Percentiles rank a stretch among this genome's conserved stretches.
Evolutionary conservation across 2,329 filamentous ascomycete genomes (phyloP).

Genomic region (Hypoxylon sp.): DNA sequence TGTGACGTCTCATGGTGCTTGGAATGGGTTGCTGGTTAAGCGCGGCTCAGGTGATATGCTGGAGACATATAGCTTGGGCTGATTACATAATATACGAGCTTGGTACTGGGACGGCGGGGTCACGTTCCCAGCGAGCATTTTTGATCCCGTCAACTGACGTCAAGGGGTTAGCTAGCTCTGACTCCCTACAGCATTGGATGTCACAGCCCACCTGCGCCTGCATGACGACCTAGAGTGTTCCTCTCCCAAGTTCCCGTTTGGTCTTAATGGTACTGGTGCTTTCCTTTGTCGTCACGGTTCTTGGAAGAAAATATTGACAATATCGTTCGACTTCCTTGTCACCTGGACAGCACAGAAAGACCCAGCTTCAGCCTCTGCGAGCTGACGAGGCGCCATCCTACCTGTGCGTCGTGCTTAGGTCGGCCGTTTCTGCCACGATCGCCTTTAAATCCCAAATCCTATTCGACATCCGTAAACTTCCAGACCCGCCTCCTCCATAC

Average conservation of each 20-base stretch:
- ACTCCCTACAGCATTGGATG: constrained; percentile 16
- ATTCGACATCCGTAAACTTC: constrained; percentile 22
- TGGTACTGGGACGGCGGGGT: constrained; percentile 17
- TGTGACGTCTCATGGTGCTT: constrained; percentile 28
- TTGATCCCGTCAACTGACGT: constrained; percentile 27
- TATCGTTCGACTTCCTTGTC: constrained; percentile 34
- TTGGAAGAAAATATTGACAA: constrained; percentile 20
- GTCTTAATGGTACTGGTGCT: not conserved
- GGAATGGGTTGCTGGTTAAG: constrained; percentile 33
- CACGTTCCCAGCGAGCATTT: constrained; percentile 23
- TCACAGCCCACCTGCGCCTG: constrained; percentile 27
- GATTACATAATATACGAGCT: constrained; percentile 10
- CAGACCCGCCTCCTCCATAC: constrained; percentile 22
- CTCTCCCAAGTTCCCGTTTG: no score
- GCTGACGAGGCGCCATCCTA: constrained; percentile 21
- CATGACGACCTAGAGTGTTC: constrained; percentile 8
- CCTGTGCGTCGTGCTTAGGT: not conserved
- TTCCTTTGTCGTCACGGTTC: constrained; percentile 12
- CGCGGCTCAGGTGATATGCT: constrained; percentile 22
- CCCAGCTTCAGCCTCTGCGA: constrained; percentile 21
- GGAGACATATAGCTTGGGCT: not conserved
- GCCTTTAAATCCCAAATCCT: constrained; percentile 12
- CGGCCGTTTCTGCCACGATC: constrained; percentile 33
- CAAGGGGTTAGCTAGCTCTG: constrained; percentile 23
- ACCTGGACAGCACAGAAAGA: constrained; percentile 30